A percentile compares a stretch with the other conserved stretches of the same genome.
phyloP scores from a whole-genome alignment of 768 basidiomycete genomes.

The Lentinus brumalis region DNA sequence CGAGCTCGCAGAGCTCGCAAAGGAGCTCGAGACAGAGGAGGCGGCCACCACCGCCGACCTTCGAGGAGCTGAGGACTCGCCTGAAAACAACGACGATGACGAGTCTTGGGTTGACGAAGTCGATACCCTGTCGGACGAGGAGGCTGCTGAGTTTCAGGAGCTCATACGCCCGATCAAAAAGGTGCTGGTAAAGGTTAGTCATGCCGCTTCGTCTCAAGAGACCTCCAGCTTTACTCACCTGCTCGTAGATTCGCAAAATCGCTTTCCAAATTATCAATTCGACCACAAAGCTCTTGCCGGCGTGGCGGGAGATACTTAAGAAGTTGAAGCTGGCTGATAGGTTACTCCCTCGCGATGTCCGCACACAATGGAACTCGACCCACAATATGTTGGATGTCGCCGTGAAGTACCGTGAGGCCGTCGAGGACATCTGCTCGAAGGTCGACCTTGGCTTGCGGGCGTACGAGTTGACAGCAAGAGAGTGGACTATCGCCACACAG shows the following conservation, averaged over 20 bases:
- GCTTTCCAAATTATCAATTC: conserved; percentile 19
- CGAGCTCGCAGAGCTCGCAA: background rate
- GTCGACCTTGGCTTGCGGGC: conserved; percentile 3
- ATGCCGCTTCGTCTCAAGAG: background rate
- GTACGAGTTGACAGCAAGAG: conserved; percentile 7
- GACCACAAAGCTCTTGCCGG: conserved; percentile 8
- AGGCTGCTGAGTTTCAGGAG: background rate
- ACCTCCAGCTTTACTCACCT: background rate
- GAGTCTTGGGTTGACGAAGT: background rate
- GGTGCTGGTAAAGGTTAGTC: background rate
- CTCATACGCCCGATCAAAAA: background rate
- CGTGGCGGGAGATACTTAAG: background rate
- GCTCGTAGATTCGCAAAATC: conserved; percentile 14
- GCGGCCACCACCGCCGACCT: background rate
- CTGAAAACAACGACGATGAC: no score
- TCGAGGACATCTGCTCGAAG: conserved; percentile 1
- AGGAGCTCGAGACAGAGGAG: background rate
- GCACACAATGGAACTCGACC: conserved; percentile 25
- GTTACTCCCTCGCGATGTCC: conserved; percentile 18
- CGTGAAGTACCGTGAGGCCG: conserved; percentile 10
- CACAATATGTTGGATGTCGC: background rate
- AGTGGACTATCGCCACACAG: conserved; percentile 22
- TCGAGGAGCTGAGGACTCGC: no score
- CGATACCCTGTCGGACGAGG: background rate
- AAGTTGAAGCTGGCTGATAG: background rate